Evolutionary conservation across 495 filamentous ascomycete species (phyloP), one percentile per base, ranked within the genome.

Genomic region (Aspergillus ellipticus): DNA sequence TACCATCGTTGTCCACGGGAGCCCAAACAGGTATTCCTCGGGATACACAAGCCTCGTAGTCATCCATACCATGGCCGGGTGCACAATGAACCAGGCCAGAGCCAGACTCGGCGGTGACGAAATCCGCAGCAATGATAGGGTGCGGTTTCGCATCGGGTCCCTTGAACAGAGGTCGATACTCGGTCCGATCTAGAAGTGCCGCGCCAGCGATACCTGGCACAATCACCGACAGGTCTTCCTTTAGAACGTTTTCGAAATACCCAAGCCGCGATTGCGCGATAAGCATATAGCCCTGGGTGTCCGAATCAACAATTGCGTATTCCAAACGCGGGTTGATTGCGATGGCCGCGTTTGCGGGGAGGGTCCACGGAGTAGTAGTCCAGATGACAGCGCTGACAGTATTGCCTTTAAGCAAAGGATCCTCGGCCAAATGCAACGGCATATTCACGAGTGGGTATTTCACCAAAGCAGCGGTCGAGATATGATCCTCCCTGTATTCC

Each of bases 331-430:
- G 66, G 58, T 87, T 80, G 24, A 97, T 78, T 6, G 89, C 92
- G 68, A 99, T 89, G 2, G 88, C 92, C 60, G 82, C 81, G 67
- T 99, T 99, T 16, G 95, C 91, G 2, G 94, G 95, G 3, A 99
- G 74, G 0, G 94, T 97, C 94, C 94, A 99, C 0, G 94, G 95
- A 2, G 93, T 97, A 0, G 94, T 99, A 8, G 94, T 99, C 94
- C 94, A 99, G 54, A 96, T 88, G 22, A 94, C 84, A 20, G 87
- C 90, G 64, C 78, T 86, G 28, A 96, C 46, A 11, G 68, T 62
- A 6, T 73, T 68, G 5, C 58, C 58, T 22, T 67, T 33, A 16
- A 75, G 53, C 17, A 73, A 53, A 13, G 75, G 71, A 11, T 74
- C 66, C 6, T 69, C 57, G 29, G 62, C 57, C 13, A 88, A 62